Evolutionary conservation across 1,139 yeast species (phyloP).

Genomic region (Yamadazyma diospyri): DNA sequence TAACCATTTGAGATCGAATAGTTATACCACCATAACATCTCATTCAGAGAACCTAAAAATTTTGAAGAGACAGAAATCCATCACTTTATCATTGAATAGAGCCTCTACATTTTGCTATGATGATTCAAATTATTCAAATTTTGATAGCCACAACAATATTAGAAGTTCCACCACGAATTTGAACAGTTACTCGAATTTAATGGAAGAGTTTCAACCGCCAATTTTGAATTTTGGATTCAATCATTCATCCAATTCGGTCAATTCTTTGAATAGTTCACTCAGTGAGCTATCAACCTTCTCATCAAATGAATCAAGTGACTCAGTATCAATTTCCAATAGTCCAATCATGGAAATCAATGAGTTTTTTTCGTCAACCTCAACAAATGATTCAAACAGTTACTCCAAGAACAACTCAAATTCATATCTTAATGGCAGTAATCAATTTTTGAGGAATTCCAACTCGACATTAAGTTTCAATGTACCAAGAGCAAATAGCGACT

Average conservation of each 20-base stretch:
- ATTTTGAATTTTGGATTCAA: conserved; percentile 25
- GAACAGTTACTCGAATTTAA: not conserved
- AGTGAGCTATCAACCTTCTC: conserved; percentile 18
- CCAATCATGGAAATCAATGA: conserved; percentile 17
- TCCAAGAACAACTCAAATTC: no score
- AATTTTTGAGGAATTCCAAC: conserved; percentile 1
- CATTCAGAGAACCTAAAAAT: conserved; percentile 31
- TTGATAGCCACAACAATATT: conserved; percentile 6
- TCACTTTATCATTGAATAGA: conserved; percentile 12
- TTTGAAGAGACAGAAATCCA: conserved; percentile 34
- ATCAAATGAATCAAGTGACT: conserved; percentile 16
- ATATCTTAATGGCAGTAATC: conserved; percentile 5
- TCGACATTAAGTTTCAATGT: conserved; percentile 10
- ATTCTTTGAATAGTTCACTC: conserved; percentile 19
- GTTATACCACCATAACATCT: conserved; percentile 31
- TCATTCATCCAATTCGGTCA: conserved; percentile 19
- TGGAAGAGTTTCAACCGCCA: conserved; percentile 30
- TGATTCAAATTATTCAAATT: conserved; percentile 2
- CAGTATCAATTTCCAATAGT: conserved; percentile 17
- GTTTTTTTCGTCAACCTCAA: conserved; percentile 10
- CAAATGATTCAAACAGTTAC: conserved; percentile 2
- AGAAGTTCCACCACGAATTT: conserved; percentile 2
- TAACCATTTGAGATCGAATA: conserved; percentile 27
- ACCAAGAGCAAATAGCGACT: conserved; percentile 1
- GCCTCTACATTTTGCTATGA: conserved; percentile 21